phyloP scores from a whole-genome alignment of 1,139 yeast genomes.

The Saccharomyces hybrid region DNA sequence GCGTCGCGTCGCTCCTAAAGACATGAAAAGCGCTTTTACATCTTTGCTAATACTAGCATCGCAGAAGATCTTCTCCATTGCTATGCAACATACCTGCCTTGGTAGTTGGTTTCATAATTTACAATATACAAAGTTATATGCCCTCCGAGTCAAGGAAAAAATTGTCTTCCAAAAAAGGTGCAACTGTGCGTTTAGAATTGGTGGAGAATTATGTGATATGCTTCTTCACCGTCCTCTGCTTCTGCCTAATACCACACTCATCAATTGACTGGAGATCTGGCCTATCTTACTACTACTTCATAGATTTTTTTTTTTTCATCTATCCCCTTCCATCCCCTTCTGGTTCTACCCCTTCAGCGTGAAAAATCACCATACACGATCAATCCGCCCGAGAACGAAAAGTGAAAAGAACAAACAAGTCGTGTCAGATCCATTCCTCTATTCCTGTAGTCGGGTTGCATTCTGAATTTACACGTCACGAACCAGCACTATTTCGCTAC shows the following conservation, averaged over 20 bases:
- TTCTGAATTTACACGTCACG: background rate
- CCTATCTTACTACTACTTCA: background rate
- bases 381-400: background rate
- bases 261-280: background rate
- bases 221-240: background rate
- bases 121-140: background rate
- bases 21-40: background rate
- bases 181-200: background rate
- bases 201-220: too few relatives aligned
- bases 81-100: background rate
- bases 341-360: background rate
- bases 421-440: background rate
- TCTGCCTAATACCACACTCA: background rate
- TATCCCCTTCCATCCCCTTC: background rate
- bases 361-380: background rate
- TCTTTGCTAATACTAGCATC: background rate
- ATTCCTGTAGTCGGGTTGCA: background rate
- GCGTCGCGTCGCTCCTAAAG: background rate
- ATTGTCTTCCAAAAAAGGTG: background rate
- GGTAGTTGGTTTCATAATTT: background rate
- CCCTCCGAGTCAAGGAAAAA: background rate
- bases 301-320: background rate
- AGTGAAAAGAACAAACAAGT: conserved; percentile 2
- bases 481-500: background rate
- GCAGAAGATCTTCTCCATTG: background rate